phyloP scores from a whole-genome alignment of 306 rosid species.

The Gastrolobium bilobum region DNA sequence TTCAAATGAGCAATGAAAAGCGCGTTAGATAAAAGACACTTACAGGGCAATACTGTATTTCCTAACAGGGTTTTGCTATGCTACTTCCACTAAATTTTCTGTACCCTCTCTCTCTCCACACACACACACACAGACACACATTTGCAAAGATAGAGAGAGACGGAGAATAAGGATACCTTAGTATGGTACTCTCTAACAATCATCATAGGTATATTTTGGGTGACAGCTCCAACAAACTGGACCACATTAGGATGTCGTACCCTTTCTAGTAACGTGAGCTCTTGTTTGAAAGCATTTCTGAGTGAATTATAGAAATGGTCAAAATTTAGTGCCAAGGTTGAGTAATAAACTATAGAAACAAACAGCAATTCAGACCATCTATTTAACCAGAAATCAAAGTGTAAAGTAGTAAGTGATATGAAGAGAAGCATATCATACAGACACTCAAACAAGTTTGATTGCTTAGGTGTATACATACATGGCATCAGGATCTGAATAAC shows the following conservation, averaged over 20 bases:
- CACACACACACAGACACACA: not conserved
- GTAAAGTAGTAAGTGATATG: slow-evolving; percentile 37
- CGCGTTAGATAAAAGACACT: slow-evolving; percentile 40
- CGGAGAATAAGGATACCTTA: slow-evolving; percentile 69
- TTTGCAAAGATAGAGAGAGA: slow-evolving; percentile 31
- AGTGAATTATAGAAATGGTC: slow-evolving; percentile 37
- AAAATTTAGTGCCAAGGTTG: slow-evolving; percentile 36
- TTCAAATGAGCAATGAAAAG: slow-evolving; percentile 45
- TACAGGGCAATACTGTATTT: not conserved
- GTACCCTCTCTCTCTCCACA: slow-evolving; percentile 27
- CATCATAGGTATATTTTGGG: slow-evolving; percentile 99
- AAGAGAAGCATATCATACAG: slow-evolving; percentile 44
- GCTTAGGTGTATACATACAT: slow-evolving; percentile 69
- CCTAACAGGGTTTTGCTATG: slow-evolving; percentile 24
- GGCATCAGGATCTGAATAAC: slow-evolving; percentile 83
- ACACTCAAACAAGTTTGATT: slow-evolving; percentile 36
- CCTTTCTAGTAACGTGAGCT: slow-evolving; percentile 89
- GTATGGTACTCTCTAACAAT: slow-evolving; percentile 92
- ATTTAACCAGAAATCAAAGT: slow-evolving; percentile 43
- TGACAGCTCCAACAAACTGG: slow-evolving; percentile 99
- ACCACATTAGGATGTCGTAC: slow-evolving; percentile 97
- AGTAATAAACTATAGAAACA: slow-evolving; percentile 40
- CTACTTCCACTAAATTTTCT: slow-evolving; percentile 28
- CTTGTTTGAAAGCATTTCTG: slow-evolving; percentile 93
- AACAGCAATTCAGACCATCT: slow-evolving; percentile 21